Base-by-base conservation (phyloP, 2,329 filamentous ascomycete species). In the Xylariaceae sp. region DNA sequence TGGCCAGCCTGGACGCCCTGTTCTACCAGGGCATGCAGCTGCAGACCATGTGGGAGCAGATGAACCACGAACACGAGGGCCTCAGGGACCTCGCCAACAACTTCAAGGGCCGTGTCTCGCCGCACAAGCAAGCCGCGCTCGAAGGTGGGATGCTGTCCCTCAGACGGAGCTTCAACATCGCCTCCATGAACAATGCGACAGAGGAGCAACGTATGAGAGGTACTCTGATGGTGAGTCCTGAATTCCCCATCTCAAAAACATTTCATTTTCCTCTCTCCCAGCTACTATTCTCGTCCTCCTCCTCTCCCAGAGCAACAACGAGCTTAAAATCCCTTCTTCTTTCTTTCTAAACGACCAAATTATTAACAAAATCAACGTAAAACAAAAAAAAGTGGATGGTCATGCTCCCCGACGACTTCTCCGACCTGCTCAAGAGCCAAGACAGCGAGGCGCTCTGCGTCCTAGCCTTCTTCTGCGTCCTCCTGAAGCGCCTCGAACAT, bases 381-480 rank as follows among this genome's bases (percentile, higher is more conserved):
- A n/a, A n/a, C n/a, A n/a, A n/a, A n/a, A n/a, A n/a, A n/a, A n/a
- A 52, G 38, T 55, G 53, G 51, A 26, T 55, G 12, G 52, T 54
- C 9, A 53, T 47, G 15, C 17, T 51, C 9, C 31, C 38, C 2
- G 47, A 52, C 9, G 38, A 39, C 9, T 54, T 51, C 13, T 34
- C 50, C 9, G 40, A 43, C 21, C 36, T 55, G n/a, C 44, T 52
- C 21, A 52, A 48, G 35, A 35, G 29, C 12, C 44, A 39, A 5
- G 44, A 55, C 14, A 47, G 33, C 16, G 48, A 53, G 36, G 53
- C 52, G 7, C 36, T 54, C 13, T 55, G 51, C 21, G 41, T 56
- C 4, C 31, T 59, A 21, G 47, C 52, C 6, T 57, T 54, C 40
- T 56, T 56, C 40, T 54, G 50, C 31, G 56, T 59, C n/a, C 38